Evolutionary conservation across 2,329 filamentous ascomycete genomes (phyloP).

Genomic region (Cordyceps fumosorosea): DNA sequence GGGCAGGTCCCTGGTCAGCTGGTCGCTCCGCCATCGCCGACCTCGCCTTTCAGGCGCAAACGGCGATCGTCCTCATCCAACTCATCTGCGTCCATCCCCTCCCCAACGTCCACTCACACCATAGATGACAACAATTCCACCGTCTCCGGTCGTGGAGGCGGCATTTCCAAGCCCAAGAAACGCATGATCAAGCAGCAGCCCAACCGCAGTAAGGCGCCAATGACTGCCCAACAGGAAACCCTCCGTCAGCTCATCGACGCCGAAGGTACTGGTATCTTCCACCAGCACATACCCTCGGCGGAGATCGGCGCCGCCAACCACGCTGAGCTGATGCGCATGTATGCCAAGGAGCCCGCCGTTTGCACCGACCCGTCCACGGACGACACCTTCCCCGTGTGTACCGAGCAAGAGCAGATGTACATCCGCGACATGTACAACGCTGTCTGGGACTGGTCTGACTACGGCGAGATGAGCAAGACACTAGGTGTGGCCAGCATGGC

Average conservation of each 20-base stretch:
- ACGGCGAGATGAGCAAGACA: conserved; percentile 3
- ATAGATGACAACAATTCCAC: too few species aligned
- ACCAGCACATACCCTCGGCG: neutral
- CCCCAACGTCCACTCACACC: too few species aligned
- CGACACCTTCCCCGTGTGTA: neutral
- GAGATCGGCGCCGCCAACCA: neutral
- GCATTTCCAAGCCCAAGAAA: neutral
- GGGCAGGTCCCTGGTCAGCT: neutral
- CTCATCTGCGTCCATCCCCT: neutral
- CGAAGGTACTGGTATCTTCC: neutral
- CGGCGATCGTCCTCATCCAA: neutral
- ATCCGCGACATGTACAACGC: neutral
- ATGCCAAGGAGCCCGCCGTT: neutral
- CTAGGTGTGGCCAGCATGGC: neutral
- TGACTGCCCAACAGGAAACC: neutral
- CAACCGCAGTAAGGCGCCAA: neutral
- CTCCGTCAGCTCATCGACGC: neutral
- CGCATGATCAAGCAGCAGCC: conserved; percentile 2
- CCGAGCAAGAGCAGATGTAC: neutral
- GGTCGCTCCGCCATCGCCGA: neutral
- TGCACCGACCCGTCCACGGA: neutral
- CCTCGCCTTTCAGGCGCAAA: neutral
- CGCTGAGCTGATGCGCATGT: neutral
- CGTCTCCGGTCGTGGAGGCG: neutral
- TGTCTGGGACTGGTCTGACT: conserved; percentile 9